Conservation (phyloP, 345 rosid genomes). For the Acer negundo region DNA sequence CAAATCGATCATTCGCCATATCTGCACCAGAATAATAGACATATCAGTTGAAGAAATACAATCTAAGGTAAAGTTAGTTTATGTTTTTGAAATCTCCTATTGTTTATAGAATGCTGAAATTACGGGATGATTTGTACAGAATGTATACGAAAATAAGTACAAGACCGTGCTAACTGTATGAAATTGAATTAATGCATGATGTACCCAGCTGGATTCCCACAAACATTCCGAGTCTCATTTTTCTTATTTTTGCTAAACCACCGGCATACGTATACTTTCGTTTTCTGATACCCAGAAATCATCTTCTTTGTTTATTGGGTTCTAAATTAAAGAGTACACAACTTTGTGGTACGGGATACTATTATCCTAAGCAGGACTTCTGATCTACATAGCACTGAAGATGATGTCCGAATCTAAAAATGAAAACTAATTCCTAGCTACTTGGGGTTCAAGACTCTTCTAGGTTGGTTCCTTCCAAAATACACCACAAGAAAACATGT, state of each 20-base stretch:
- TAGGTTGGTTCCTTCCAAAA: background rate
- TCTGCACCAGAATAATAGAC: slow-evolving; percentile 37
- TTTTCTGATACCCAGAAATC: background rate
- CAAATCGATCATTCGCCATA: slow-evolving; percentile 69
- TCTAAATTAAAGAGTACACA: background rate
- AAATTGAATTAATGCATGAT: background rate
- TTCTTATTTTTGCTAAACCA: background rate
- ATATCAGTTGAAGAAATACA: background rate
- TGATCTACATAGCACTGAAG: background rate
- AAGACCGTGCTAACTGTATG: background rate
- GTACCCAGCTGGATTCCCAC: background rate
- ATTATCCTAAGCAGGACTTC: background rate
- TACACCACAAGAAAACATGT: background rate
- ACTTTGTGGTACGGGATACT: too few relatives aligned
- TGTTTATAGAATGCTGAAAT: too few relatives aligned
- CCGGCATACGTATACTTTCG: background rate
- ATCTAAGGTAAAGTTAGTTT: background rate
- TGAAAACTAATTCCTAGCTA: background rate
- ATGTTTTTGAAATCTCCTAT: too few relatives aligned
- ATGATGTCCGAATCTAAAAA: background rate
- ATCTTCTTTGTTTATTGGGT: background rate
- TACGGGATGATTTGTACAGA: too few relatives aligned
- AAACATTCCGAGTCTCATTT: background rate
- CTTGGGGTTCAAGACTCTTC: background rate
- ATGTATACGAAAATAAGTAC: background rate